Conservation (phyloP, 306 rosid species). For the Castanospermum australe region DNA sequence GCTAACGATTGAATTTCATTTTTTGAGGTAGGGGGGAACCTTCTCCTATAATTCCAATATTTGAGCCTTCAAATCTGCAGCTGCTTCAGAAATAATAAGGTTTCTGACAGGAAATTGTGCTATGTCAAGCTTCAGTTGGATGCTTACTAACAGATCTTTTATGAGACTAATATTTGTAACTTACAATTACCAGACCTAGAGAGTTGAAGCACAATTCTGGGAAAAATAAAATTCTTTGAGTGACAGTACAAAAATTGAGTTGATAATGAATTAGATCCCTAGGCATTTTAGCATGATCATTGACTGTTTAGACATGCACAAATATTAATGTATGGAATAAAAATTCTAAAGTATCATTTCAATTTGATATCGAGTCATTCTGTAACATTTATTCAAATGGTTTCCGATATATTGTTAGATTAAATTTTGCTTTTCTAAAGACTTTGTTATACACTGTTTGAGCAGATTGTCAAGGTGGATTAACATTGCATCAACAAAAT, state of each 20-base stretch:
- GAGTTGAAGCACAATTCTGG: background rate
- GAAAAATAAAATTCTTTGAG: slow-evolving; percentile 7
- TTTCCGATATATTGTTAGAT: background rate
- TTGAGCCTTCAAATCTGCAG: background rate
- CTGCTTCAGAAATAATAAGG: background rate
- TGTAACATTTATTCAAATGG: background rate
- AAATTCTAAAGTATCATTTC: background rate
- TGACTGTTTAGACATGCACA: background rate
- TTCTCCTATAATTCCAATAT: background rate
- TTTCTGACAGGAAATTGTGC: background rate
- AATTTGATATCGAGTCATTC: background rate
- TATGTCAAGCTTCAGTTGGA: background rate
- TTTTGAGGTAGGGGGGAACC: background rate
- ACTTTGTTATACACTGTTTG: slow-evolving; percentile 15
- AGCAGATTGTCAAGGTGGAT: slow-evolving; percentile 54
- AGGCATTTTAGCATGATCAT: background rate
- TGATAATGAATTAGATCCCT: background rate
- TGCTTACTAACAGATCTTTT: background rate
- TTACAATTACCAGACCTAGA: background rate
- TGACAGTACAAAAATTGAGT: background rate
- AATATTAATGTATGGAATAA: background rate
- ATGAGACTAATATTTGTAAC: background rate
- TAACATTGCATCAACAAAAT: slow-evolving; percentile 26
- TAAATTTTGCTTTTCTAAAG: slow-evolving; percentile 13
- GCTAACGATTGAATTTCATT: background rate